These are phyloP conservation scores for Saccharomyces hybrid DNA, from an alignment of 1,139 yeast genomes.

Conservation along the genomic window DNA sequence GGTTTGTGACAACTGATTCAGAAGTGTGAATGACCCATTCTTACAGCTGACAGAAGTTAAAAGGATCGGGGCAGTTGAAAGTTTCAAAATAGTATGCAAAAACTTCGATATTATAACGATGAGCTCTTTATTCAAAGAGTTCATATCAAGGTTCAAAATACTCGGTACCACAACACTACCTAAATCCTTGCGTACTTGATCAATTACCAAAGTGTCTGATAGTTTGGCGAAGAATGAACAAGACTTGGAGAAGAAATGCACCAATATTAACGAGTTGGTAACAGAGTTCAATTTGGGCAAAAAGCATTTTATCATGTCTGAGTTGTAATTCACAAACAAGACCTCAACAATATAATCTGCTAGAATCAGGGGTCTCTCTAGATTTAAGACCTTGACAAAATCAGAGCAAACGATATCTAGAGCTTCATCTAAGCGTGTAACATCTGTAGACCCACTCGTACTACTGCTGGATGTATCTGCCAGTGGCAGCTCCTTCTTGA, in stretches of 20 bases:
- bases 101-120: conserved; percentile 25
- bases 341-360: conserved; percentile 29
- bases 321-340: conserved; percentile 27
- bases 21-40: conserved; percentile 15
- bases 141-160: conserved; percentile 14
- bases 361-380: conserved; percentile 18
- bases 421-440: conserved; percentile 11
- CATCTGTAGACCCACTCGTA: conserved; percentile 1
- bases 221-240: conserved; percentile 22
- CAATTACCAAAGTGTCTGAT: conserved; percentile 24
- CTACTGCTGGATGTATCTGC: not conserved
- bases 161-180: conserved; percentile 22
- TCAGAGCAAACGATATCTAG: conserved; percentile 16
- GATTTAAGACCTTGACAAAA: conserved; percentile 19
- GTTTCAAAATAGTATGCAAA: conserved; percentile 19
- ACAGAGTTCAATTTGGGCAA: conserved; percentile 22
- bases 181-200: conserved; percentile 24
- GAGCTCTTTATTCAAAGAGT: conserved; percentile 15
- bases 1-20: conserved; percentile 17
- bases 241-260: conserved; percentile 26
- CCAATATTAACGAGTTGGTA: conserved; percentile 14
- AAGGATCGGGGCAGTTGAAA: conserved; percentile 12
- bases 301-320: conserved; percentile 20
- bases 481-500: not conserved
- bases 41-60: conserved; percentile 14